Evolutionary conservation across 2,329 filamentous ascomycete genomes (phyloP), one percentile per base, ranked within the genome.

Genomic region (Verticillium klebahnii): DNA sequence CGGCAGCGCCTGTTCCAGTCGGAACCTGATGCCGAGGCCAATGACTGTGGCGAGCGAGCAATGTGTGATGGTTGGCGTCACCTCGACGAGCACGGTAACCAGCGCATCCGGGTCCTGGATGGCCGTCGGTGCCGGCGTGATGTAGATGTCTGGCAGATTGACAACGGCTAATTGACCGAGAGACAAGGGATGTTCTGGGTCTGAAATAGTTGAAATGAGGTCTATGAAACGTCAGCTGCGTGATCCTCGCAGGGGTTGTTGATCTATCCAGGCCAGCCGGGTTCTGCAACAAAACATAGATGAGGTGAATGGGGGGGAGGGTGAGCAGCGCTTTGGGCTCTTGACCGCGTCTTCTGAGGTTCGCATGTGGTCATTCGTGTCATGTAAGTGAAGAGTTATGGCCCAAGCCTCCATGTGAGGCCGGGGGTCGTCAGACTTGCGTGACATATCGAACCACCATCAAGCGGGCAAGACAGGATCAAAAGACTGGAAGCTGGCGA

Each of bases 11-110:
- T 96, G 90, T 78, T 98, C 93, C 29, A 99, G 83, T 29, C 95
- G 87, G 52, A 97, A 93, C 55, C 95, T 87, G 25, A 99, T 92
- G 15, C 93, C 95, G 17, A 99, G 83, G 0, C 95, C 95, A 70
- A 99, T 97, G 63, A 99, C 93, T 0, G 95, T 99, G 36, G 95
- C 95, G 50, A 99, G 85, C 58, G 92, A 96, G 80, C 95, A 99
- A 77, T 98, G 95, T 17, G 94, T 96, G 71, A 98, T 95, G 31
- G 95, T 99, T 11, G 95, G 95, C 12, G 95, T 99, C 68, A 99
- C 89, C 70, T 96, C 86, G 54, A 99, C 92, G 3, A 89, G 84
- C 39, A 98, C 92, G 45, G 81, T 89, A 77, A 80, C 93, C 79
- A 84, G 85, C 72, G 71, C 87, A 78, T 80, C 77, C 17, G 80